Evolutionary conservation across 805 yeast species (phyloP), one percentile per base, ranked within the genome.

Genomic region (Candida dendrica): DNA sequence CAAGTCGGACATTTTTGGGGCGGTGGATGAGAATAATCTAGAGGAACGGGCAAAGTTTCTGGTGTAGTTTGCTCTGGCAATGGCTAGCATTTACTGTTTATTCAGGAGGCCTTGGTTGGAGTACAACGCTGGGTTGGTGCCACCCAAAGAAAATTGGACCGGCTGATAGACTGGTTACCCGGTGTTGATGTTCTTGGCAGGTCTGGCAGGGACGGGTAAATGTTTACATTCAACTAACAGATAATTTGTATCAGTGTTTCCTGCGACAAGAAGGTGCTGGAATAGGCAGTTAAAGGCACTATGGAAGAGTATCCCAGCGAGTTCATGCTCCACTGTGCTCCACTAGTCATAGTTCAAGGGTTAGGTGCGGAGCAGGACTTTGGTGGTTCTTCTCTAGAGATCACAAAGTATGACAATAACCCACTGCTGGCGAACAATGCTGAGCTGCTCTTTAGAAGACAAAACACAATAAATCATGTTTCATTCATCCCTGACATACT

Each of bases 301-400:
- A 69, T 69, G 75, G 71, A 69, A 38, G 48, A 61, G 11, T 69
- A 64, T 44, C 69, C 69, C 4, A 35, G 47, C 1, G 66, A 64
- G 34, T 47, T 60, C 31, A 55, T 66, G 1, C 40, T 59, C 1
- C 56, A 68, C 22, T 49, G 61, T 37, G 56, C 67, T 0, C 76
- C 76, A 0, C 47, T 71, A 40, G 64, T 71, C 18, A 51, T 64
- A 1, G 46, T 71, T 3, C 76, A 71, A 43, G 76, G 76, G 1
- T 46, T 71, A 4, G 71, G 68, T 2, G 34, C 26, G 1, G 26
- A 9, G 13, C 22, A 6, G 15, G 47, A 40, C 6, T 41, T 46
- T 17, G 11, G 8, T 17, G n/a, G 33, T 6, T 29, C 19, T 19
- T 10, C 10, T 9, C 16, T 13, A 11, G 27, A 34, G 26, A 13